Base-by-base conservation (phyloP, 306 rosid species). In the Astragalus membranaceus region DNA sequence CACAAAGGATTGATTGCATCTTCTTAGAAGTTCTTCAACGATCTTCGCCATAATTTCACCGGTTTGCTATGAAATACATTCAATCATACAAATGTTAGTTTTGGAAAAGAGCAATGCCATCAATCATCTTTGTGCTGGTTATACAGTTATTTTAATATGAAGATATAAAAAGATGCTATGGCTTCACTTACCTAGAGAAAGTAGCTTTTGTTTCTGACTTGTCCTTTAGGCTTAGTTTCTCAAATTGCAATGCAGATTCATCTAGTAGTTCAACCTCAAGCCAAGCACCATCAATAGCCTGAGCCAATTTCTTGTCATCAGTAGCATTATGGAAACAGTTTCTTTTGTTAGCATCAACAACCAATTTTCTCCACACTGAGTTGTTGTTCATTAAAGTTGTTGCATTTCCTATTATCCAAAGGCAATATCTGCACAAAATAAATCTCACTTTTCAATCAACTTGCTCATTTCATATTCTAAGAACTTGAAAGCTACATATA, bases 341-440 rank as follows among this genome's bases (percentile, higher is more conserved):
- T 83, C 55, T 79, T 37, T 63, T 7, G 77, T 64, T 70, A 15
- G 92, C 89, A 78, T 87, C 81, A 44, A 42, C 23, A 8, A 84
- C 78, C 7, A 87, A 48, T 5, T 75, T 75, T 36, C 12, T 77
- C 88, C 92, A 87, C 4, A 84, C 76, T 49, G 80, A 70, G 53
- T 7, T 5, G 29, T 85, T 73, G 0, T 53, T 29, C 0, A 23
- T 7, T 29, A 87, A 76, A 29, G 89, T 87, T 44, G 61, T 3
- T n/a, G 65, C 92, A 82, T 75, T 81, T 33, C 92, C 89, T 60
- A 82, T 10, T 50, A 85, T 75, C 89, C 92, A 82, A 26, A 85
- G 85, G 26, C 87, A 82, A 64, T 84, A 11, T 53, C 91, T 86
- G 14, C 47, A 74, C 5, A 1, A 3, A 50, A 33, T 5, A 32